Conservation (phyloP, 495 filamentous ascomycete species). For the Bathelium albidoporum region DNA sequence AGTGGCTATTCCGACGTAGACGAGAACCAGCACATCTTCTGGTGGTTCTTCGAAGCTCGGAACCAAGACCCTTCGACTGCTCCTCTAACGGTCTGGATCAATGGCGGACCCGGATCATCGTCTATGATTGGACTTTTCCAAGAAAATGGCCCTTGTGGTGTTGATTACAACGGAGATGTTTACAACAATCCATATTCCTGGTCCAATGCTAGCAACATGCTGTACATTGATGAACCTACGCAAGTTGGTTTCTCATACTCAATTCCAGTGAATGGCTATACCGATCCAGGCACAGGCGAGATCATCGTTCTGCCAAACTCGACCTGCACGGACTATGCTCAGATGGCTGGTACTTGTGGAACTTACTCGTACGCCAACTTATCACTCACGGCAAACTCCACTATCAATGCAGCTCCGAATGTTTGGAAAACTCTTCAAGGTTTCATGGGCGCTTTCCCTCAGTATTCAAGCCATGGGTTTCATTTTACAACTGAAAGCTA, state of each 20-base stretch:
- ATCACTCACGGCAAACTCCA: slow-evolving; percentile 8
- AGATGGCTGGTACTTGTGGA: slow-evolving; percentile 5
- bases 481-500: slow-evolving; percentile 10
- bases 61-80: slow-evolving; percentile 42
- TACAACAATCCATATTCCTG: slow-evolving; percentile 49
- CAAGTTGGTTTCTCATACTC: slow-evolving; percentile 50
- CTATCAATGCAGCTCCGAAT: slow-evolving; percentile 6
- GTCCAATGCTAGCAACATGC: slow-evolving; percentile 47
- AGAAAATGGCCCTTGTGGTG: slow-evolving; percentile 48
- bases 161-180: slow-evolving; percentile 38
- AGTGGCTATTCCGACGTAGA: slow-evolving; percentile 56
- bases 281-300: slow-evolving; percentile 3
- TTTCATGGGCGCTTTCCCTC: slow-evolving; percentile 11
- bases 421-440: slow-evolving; percentile 11
- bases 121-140: slow-evolving; percentile 55
- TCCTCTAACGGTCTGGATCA: slow-evolving; percentile 52
- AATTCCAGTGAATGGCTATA: slow-evolving; percentile 39
- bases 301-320: slow-evolving; percentile 3
- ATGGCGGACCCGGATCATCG: slow-evolving; percentile 46
- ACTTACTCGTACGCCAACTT: slow-evolving; percentile 5
- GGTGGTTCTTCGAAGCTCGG: slow-evolving; percentile 28
- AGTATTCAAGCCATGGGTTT: slow-evolving; percentile 6
- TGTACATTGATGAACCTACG: slow-evolving; percentile 49
- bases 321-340: slow-evolving; percentile 10
- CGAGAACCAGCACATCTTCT: slow-evolving; percentile 55